Base-by-base conservation (phyloP, 208 protist species). In the Naegleria fowleri region DNA sequence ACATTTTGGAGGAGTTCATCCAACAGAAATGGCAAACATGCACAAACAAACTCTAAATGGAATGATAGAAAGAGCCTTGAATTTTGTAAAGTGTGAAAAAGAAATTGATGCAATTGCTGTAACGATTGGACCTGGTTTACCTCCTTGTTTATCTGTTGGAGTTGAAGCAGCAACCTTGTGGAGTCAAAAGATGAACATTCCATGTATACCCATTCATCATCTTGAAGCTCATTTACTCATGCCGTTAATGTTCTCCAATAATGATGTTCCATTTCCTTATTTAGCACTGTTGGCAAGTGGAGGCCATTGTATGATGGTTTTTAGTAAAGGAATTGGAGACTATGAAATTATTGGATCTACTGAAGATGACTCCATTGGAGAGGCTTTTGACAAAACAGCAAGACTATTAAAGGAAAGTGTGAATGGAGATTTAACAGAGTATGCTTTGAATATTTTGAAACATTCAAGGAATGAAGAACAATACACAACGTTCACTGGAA, bases 161-260 rank as follows among this genome's bases (percentile, higher is more conserved):
- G 22, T 90, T 13, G 15, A 76, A 83, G 22, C 5, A 19, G 83
- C 91, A 41, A 59, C 41, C 5, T 58, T 76, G 43, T 83, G 75
- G 4, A 7, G 29, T 0, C 4, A 13, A 43, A 36, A 83, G n/a
- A 22, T 36, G 36, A 51, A 76, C 25, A 43, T 86, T 15, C 91
- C 91, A 13, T 19, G 90, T 25, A 86, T 92, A 25, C 9, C 91
- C 11, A 52, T 92, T 15, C 19, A 92, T 79, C 91, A 92, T 51
- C 36, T 92, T 6, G 91, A 88, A 84, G 91, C 84, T n/a, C 91
- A 92, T 51, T 86, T 75, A n/a, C 43, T 92, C 9, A 39, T 90
- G 19, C n/a, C 90, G 0, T 13, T 86, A 75, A 75, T 67, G 84
- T 19, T 58, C 16, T 25, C 5, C 9, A 11, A 33, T n/a, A 25